Evolutionary conservation across 225 moss, liverwort and hornwort genomes (phyloP), one percentile per base, ranked within the genome.

Genomic region (Climacium dendroides): DNA sequence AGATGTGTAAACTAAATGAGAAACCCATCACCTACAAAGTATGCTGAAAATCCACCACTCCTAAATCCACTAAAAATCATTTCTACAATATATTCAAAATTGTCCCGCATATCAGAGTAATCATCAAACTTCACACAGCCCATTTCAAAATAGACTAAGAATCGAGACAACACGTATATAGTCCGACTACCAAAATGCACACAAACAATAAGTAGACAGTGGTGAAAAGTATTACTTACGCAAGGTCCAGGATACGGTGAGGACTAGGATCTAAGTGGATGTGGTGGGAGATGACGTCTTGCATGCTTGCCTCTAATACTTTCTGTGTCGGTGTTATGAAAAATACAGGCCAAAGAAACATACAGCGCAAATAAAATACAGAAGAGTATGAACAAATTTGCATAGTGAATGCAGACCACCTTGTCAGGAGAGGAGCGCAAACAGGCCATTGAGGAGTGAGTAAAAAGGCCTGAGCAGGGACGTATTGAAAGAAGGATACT

Each of bases 241-340:
- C 97, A 78, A 99, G 94, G 86, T 97, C 96, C 74, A 99, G 76
- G 18, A 96, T 85, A 81, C 94, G 95, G 76, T 93, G 95, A 75
- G 95, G 96, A 86, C 94, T 97, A 75, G 95, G 94, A 90, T 97
- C 97, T 79, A 93, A 91, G 50, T 95, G 87, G n/a, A 92, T 91
- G 87, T 90, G 93, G 77, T 92, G 93, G 66, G 60, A 84, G 74
- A 96, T 89, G 61, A 95, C 89, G 54, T 87, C 88, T 83, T 94
- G 90, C 93, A 97, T 94, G 91, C 90, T 95, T 85, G 92, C 91
- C 88, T 99, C 93, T 57, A 99, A 81, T 86, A 97, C 89, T 90
- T 94, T 95, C 98, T 98, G 87, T 47, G 65, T 62, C 52, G 76
- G 50, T 25, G 82, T 89, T 86, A 84, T 72, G 86, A 70, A 52